Conservation (phyloP, 2,329 filamentous ascomycete species). For the Madurella mycetomatis region DNA sequence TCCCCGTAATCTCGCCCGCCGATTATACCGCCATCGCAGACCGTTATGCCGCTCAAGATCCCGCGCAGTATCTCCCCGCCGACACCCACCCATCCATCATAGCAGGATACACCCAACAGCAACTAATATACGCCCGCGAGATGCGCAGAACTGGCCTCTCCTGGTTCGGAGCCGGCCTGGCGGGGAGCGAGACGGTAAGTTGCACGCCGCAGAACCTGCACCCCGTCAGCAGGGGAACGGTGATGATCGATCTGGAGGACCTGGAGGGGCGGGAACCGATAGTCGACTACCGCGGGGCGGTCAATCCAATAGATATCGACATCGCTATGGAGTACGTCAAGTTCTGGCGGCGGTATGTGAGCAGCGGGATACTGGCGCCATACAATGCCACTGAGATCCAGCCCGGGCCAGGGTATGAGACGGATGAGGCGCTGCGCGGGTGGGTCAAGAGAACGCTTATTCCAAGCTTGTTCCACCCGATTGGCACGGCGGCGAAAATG, state of each 20-base stretch:
- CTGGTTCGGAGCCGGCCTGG: slow-evolving; percentile 4
- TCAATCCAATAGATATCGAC: slow-evolving; percentile 27
- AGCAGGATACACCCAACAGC: slow-evolving; percentile 13
- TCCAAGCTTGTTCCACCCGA: slow-evolving; percentile 28
- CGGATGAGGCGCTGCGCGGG: slow-evolving; percentile 22
- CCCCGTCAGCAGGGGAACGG: slow-evolving; percentile 35
- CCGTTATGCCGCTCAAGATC: slow-evolving; percentile 24
- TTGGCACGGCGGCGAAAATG: slow-evolving; percentile 30
- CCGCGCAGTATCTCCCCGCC: slow-evolving; percentile 30
- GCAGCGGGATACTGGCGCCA: slow-evolving; percentile 11
- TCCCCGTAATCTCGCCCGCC: slow-evolving; percentile 22
- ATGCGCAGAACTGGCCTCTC: not conserved
- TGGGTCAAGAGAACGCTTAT: slow-evolving; percentile 24
- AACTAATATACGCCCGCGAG: not conserved
- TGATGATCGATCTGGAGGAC: slow-evolving; percentile 20
- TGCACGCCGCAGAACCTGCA: slow-evolving; percentile 17
- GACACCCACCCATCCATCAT: slow-evolving; percentile 23
- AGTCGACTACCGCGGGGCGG: slow-evolving; percentile 28
- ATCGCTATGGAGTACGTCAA: slow-evolving; percentile 26
- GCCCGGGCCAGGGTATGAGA: slow-evolving; percentile 22
- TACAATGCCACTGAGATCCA: slow-evolving; percentile 22
- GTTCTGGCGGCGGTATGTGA: slow-evolving; percentile 26
- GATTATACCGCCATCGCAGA: not conserved
- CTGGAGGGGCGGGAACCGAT: slow-evolving; percentile 22
- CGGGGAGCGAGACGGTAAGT: slow-evolving; percentile 6